phyloP scores from a whole-genome alignment of 257 asterid genomes.

The Solanum medicagineum region DNA sequence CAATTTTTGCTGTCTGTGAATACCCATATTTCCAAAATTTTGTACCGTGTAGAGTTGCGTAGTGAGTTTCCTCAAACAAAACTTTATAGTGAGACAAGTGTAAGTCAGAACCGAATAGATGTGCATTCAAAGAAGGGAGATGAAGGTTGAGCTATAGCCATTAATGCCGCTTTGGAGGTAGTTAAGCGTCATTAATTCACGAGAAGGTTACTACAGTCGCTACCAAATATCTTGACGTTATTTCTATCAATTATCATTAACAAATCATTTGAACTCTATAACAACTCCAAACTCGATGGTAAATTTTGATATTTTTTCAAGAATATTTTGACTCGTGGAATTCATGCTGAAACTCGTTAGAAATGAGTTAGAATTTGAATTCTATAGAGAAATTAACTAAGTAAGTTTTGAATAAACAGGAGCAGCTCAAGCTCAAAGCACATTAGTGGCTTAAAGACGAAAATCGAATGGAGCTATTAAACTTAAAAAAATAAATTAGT shows the following conservation, averaged over 20 bases:
- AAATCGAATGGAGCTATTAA: no score
- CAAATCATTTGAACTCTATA: background rate
- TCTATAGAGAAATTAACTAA: background rate
- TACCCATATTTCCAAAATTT: slow-evolving; percentile 9
- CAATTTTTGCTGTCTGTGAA: background rate
- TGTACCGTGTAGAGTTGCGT: background rate
- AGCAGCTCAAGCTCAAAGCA: no score
- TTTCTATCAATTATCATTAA: background rate
- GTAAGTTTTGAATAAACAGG: background rate
- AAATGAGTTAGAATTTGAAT: background rate
- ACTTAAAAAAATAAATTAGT: no score
- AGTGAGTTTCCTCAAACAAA: background rate
- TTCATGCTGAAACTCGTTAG: background rate
- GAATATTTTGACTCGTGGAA: background rate
- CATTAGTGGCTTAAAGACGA: no score
- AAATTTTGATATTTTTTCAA: background rate
- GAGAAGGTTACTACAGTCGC: background rate
- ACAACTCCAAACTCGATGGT: background rate
- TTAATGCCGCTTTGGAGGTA: slow-evolving; percentile 31
- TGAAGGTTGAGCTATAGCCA: slow-evolving; percentile 28
- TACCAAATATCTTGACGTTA: background rate
- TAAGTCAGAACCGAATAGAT: background rate
- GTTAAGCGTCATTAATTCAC: slow-evolving; percentile 27
- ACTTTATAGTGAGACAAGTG: background rate
- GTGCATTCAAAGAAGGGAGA: slow-evolving; percentile 9